phyloP scores from a whole-genome alignment of 2,329 filamentous ascomycete species.

The Exophiala alcalophila region DNA sequence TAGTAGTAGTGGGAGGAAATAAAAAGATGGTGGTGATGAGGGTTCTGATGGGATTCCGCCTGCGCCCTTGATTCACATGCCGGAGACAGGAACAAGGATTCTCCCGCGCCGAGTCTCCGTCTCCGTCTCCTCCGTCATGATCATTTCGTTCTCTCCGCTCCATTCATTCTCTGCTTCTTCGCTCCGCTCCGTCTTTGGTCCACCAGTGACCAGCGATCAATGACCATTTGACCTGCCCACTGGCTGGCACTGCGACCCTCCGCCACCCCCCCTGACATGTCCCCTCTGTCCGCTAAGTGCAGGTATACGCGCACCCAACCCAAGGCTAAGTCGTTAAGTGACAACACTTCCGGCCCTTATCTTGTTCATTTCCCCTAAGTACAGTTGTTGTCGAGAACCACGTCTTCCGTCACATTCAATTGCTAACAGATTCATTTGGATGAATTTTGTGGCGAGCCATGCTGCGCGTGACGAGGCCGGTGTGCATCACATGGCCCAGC shows the following conservation, averaged over 20 bases:
- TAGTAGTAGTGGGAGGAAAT: too few species aligned
- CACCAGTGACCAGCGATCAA: too few species aligned
- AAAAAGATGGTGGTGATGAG: too few species aligned
- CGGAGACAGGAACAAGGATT: too few species aligned
- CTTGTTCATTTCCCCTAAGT: slow-evolving; percentile 27
- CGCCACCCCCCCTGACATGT: too few species aligned
- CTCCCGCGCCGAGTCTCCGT: too few species aligned
- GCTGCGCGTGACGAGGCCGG: too few species aligned
- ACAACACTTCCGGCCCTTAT: slow-evolving; percentile 24
- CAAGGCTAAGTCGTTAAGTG: slow-evolving; percentile 27
- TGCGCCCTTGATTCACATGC: too few species aligned
- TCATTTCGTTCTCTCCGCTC: background rate
- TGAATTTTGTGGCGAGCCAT: background rate
- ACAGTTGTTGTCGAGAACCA: slow-evolving; percentile 27
- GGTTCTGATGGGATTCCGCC: too few species aligned
- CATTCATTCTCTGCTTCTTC: background rate
- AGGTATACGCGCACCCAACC: slow-evolving; percentile 27
- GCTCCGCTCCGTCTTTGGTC: background rate
- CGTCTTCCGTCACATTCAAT: slow-evolving; percentile 16
- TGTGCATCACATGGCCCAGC: slow-evolving; percentile 5
- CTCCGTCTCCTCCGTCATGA: background rate
- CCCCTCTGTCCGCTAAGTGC: slow-evolving; percentile 32
- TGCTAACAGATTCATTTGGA: slow-evolving; percentile 20
- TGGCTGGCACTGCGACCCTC: too few species aligned
- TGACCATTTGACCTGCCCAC: too few species aligned